A percentile compares a stretch with the other conserved stretches of the same genome.
These are phyloP conservation scores for Apiotrichum porosum DNA, from an alignment of 1,284 basidiomycete species.

Conservation along the genomic window DNA sequence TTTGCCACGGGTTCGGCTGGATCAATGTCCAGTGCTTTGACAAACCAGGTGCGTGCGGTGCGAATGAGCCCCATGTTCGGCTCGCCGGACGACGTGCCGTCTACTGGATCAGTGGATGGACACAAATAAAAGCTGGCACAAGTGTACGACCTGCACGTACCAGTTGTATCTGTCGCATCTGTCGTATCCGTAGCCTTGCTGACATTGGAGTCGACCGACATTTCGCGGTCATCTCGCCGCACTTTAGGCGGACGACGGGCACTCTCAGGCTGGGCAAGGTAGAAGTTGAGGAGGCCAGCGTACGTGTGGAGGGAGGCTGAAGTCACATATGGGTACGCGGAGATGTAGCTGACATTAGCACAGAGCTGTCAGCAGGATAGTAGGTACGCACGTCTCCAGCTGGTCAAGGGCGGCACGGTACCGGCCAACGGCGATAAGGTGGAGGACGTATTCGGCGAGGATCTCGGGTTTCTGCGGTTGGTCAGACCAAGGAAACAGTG, in stretches of 20 bases:
- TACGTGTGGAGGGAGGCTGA: conserved; percentile 72
- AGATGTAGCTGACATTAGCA: conserved; percentile 74
- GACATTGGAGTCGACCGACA: not conserved
- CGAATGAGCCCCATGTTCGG: conserved; percentile 15
- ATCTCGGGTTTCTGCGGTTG: conserved; percentile 61
- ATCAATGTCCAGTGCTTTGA: conserved; percentile 31
- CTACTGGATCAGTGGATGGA: no score
- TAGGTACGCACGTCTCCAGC: conserved; percentile 65
- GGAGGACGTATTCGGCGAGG: conserved; percentile 66
- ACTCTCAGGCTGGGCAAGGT: conserved; percentile 44
- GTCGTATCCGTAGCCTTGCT: not conserved
- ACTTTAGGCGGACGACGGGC: not conserved
- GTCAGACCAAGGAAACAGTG: not conserved
- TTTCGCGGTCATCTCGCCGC: not conserved
- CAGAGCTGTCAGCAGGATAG: conserved; percentile 8
- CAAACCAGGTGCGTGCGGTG: conserved; percentile 32
- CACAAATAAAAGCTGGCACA: no score
- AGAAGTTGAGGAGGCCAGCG: conserved; percentile 67
- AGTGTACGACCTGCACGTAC: not conserved
- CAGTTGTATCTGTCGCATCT: not conserved
- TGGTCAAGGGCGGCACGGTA: conserved; percentile 72
- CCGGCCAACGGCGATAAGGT: conserved; percentile 58
- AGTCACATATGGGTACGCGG: conserved; percentile 76
- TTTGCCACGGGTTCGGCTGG: conserved; percentile 23
- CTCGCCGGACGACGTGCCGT: conserved; percentile 1